A percentile compares a stretch with the other conserved stretches of the same genome.
phyloP scores from a whole-genome alignment of 2,329 filamentous ascomycete genomes.

The Epichloe uncinata region DNA sequence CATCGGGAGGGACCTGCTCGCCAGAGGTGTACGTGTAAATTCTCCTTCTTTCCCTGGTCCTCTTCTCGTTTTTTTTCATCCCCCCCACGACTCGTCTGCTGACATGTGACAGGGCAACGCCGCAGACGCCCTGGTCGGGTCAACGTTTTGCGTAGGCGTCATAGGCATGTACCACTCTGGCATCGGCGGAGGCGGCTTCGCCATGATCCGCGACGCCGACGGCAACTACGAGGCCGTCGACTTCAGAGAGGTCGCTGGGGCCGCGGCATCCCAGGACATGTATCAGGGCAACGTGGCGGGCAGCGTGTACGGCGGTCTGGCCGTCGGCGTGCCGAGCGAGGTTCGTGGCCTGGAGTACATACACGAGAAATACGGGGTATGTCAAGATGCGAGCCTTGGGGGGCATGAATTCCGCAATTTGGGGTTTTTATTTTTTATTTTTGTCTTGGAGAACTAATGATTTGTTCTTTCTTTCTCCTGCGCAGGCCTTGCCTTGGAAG shows the following conservation, averaged over 20 bases:
- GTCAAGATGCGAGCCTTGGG: not conserved
- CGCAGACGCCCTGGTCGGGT: conserved; percentile 62
- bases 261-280: conserved; percentile 73
- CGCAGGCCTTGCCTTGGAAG: conserved; percentile 49
- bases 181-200: conserved; percentile 84
- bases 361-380: conserved; percentile 56
- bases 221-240: conserved; percentile 80
- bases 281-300: conserved; percentile 55
- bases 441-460: not conserved
- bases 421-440: not conserved
- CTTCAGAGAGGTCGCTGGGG: conserved; percentile 79
- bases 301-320: conserved; percentile 60
- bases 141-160: conserved; percentile 62
- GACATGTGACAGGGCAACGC: conserved; percentile 47
- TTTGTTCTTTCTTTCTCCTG: not conserved
- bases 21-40: conserved; percentile 29
- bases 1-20: conserved; percentile 52
- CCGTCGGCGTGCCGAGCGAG: conserved; percentile 60
- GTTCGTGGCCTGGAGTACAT: conserved; percentile 67
- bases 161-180: conserved; percentile 69
- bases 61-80: too few relatives aligned
- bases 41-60: not conserved
- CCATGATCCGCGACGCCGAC: conserved; percentile 58
- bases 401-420: too few relatives aligned
- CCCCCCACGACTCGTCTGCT: not conserved